Percentiles rank a stretch among this genome's conserved stretches.
phyloP scores from a whole-genome alignment of 768 basidiomycete species.

The Psilocybe sp. region DNA sequence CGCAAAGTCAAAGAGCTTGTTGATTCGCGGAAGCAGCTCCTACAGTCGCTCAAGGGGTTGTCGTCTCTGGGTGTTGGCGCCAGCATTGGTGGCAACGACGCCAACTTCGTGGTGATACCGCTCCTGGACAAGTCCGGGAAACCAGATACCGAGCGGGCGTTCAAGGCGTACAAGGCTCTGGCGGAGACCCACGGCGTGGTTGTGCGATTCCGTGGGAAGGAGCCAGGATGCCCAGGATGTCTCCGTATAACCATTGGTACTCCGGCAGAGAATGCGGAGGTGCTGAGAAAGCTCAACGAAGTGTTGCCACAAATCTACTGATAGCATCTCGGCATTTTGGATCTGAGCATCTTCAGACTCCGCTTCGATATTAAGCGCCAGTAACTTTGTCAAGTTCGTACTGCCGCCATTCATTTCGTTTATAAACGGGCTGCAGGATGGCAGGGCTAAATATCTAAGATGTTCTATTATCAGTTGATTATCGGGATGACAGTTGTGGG shows the following conservation, averaged over 20 bases:
- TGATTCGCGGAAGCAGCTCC: slow-evolving; percentile 53
- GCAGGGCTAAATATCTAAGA: too few species aligned
- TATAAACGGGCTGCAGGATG: too few species aligned
- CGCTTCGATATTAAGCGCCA: too few species aligned
- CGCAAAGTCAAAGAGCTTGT: slow-evolving; percentile 58
- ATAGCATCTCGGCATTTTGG: too few species aligned
- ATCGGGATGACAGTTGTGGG: too few species aligned
- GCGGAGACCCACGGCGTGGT: slow-evolving; percentile 88
- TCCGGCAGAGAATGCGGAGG: slow-evolving; percentile 66
- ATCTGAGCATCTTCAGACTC: too few species aligned
- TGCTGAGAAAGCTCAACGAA: slow-evolving; percentile 53
- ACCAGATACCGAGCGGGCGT: slow-evolving; percentile 61
- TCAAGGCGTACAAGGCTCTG: slow-evolving; percentile 69
- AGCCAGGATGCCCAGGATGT: slow-evolving; percentile 84
- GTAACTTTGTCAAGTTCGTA: too few species aligned
- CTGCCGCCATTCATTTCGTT: too few species aligned
- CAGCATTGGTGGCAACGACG: slow-evolving; percentile 78
- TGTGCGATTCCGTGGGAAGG: slow-evolving; percentile 84
- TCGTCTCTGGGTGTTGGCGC: slow-evolving; percentile 53
- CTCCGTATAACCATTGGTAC: slow-evolving; percentile 89
- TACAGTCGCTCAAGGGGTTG: slow-evolving; percentile 46
- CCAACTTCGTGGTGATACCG: slow-evolving; percentile 88
- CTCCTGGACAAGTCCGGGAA: slow-evolving; percentile 48
- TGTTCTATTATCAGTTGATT: too few species aligned
- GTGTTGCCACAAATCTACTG: slow-evolving; percentile 35